A percentile compares a stretch with the other conserved stretches of the same genome.
These are phyloP conservation scores for Neonothopanus nambi DNA, from an alignment of 1,284 basidiomycete genomes.

Conservation along the genomic window DNA sequence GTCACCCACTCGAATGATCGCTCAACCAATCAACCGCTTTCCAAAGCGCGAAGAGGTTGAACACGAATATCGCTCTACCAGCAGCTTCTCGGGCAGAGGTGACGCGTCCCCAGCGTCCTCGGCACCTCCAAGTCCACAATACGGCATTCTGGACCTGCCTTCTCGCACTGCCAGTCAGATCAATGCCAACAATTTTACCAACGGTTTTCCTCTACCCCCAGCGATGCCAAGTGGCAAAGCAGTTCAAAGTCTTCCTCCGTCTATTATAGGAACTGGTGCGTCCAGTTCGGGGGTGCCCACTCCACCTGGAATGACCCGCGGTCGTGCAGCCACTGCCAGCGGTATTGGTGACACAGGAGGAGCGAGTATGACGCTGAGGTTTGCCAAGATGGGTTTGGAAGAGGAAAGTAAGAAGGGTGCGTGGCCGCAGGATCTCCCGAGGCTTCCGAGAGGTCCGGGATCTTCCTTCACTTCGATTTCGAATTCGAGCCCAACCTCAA, in stretches of 20 bases:
- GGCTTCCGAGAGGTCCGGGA: slow-evolving; percentile 4
- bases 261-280: neutral
- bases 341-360: neutral
- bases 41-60: too few relatives aligned
- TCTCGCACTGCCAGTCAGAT: neutral
- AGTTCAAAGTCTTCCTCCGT: neutral
- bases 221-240: neutral
- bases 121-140: neutral
- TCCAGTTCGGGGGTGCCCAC: too few relatives aligned
- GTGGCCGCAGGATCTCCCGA: slow-evolving; percentile 12
- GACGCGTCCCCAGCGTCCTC: neutral
- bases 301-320: too few relatives aligned
- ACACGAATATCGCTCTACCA: too few relatives aligned
- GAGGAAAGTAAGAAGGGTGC: neutral
- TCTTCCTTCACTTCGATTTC: slow-evolving; percentile 4
- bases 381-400: slow-evolving; percentile 8
- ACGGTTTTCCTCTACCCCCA: neutral
- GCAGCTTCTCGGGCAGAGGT: neutral
- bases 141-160: neutral
- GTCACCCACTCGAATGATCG: too few relatives aligned
- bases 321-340: neutral
- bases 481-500: neutral
- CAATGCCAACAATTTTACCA: neutral
- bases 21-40: too few relatives aligned
- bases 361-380: slow-evolving; percentile 3